Percentiles rank a stretch among this genome's conserved stretches.
phyloP scores from a whole-genome alignment of 2,329 filamentous ascomycete species.

The Alternaria brassicicola region DNA sequence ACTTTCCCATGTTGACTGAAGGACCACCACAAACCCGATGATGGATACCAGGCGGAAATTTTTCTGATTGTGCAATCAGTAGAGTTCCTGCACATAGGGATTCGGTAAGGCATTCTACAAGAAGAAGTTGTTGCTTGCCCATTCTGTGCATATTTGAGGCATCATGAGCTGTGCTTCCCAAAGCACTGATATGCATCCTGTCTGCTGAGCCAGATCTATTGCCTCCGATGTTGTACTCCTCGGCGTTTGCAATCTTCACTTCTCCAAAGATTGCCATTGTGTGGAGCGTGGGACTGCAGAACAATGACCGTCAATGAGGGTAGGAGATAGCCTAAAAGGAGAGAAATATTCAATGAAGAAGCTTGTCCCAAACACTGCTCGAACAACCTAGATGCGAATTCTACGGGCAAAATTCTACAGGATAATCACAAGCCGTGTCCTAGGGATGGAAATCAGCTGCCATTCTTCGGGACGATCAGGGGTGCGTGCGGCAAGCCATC shows the following conservation, averaged over 20 bases:
- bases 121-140: slow-evolving; percentile 30
- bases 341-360: neutral
- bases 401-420: neutral
- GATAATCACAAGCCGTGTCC: neutral
- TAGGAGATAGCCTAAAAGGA: neutral
- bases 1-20: slow-evolving; percentile 30
- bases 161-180: slow-evolving; percentile 23
- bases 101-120: slow-evolving; percentile 8
- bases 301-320: neutral
- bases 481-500: neutral
- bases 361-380: neutral
- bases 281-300: neutral
- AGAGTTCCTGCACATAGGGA: neutral
- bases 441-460: neutral
- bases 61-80: slow-evolving; percentile 13
- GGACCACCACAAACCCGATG: slow-evolving; percentile 23
- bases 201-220: slow-evolving; percentile 1
- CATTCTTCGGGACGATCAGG: neutral
- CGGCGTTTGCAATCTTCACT: slow-evolving; percentile 10
- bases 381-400: neutral
- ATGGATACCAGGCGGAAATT: slow-evolving; percentile 28
- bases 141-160: slow-evolving; percentile 30
- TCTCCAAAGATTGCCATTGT: slow-evolving; percentile 9
- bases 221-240: slow-evolving; percentile 20
- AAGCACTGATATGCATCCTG: slow-evolving; percentile 9